Percentiles rank a stretch among this genome's conserved stretches.
phyloP scores from a whole-genome alignment of 768 basidiomycete species.

The Amanita exitialis region DNA sequence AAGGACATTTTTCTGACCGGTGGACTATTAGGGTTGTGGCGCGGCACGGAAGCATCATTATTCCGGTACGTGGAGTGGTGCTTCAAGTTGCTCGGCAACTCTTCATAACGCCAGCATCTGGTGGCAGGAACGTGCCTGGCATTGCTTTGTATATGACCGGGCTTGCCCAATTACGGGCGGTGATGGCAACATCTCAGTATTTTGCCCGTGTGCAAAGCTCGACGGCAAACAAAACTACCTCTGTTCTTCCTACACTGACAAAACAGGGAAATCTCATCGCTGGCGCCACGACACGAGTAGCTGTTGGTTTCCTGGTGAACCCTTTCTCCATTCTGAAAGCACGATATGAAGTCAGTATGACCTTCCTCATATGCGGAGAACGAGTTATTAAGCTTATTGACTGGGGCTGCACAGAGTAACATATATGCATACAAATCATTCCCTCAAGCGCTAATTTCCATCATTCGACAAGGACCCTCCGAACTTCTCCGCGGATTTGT shows the following conservation, averaged over 20 bases:
- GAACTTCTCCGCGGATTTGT: constrained; percentile 81
- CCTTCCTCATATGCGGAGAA: neutral
- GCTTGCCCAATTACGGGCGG: constrained; percentile 69
- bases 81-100: neutral
- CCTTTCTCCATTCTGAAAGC: constrained; percentile 90
- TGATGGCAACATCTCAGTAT: constrained; percentile 64
- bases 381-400: constrained; percentile 3
- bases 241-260: constrained; percentile 62
- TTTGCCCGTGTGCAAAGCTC: constrained; percentile 36
- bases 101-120: neutral
- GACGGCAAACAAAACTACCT: constrained; percentile 17
- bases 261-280: constrained; percentile 77
- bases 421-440: constrained; percentile 64
- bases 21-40: constrained; percentile 74
- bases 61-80: constrained; percentile 36
- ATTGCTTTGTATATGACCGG: constrained; percentile 88
- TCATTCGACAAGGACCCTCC: constrained; percentile 62
- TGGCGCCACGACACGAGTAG: constrained; percentile 73
- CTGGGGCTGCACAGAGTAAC: constrained; percentile 45
- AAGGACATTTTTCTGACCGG: constrained; percentile 49
- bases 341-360: constrained; percentile 66
- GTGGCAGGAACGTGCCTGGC: constrained; percentile 77
- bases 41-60: constrained; percentile 78
- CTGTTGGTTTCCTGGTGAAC: constrained; percentile 77
- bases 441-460: constrained; percentile 43